Evolutionary conservation across 2,329 filamentous ascomycete species (phyloP).

Genomic region (Aspergillus intermedius): DNA sequence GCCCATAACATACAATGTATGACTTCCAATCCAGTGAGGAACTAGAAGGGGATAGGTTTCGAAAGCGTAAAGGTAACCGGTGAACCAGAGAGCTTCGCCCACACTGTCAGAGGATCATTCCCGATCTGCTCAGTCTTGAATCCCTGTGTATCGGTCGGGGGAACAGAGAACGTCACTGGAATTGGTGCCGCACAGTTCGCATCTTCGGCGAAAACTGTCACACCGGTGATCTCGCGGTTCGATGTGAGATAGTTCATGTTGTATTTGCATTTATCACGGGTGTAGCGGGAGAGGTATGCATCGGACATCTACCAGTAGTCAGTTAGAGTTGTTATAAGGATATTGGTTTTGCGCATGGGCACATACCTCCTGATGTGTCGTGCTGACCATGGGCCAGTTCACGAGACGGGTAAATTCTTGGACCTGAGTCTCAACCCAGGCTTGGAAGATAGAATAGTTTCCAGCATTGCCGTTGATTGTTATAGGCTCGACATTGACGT

Average conservation of each 20-base stretch:
- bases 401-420: constrained; percentile 50
- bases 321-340: neutral
- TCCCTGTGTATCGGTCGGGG: constrained; percentile 38
- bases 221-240: constrained; percentile 42
- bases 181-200: constrained; percentile 49
- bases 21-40: too few species aligned
- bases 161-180: constrained; percentile 49
- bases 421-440: constrained; percentile 50
- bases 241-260: constrained; percentile 42
- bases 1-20: too few species aligned
- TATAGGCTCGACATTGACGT: constrained; percentile 42
- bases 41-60: constrained; percentile 28
- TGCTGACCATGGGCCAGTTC: constrained; percentile 49
- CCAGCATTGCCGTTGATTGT: constrained; percentile 44
- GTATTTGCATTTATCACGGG: constrained; percentile 49
- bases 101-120: constrained; percentile 48
- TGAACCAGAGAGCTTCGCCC: constrained; percentile 42
- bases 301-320: constrained; percentile 32
- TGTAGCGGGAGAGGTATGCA: constrained; percentile 48
- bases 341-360: neutral
- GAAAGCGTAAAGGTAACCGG: constrained; percentile 42
- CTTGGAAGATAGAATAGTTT: constrained; percentile 50
- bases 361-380: constrained; percentile 51
- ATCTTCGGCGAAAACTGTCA: constrained; percentile 44
- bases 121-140: constrained; percentile 49